Evolutionary conservation across 257 asterid genomes (phyloP), one percentile per base, ranked within the genome.

Genomic region (Anisodus acutangulus): DNA sequence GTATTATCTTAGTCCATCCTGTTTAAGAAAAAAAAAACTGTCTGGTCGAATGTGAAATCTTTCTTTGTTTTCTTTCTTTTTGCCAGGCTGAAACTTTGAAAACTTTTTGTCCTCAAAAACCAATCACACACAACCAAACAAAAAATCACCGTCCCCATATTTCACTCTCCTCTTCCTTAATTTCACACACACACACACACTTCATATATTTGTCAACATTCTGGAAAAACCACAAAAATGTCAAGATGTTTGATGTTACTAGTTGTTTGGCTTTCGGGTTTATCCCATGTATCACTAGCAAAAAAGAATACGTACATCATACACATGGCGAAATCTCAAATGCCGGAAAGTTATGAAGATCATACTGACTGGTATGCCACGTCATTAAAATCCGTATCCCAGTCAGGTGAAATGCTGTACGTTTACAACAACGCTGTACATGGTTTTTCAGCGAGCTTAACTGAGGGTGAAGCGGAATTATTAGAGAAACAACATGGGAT

Each of bases 241-340:
- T 66, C 39, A 16, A n/a, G 57, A 39, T 39, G 69, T 26, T 0
- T 83, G 60, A 47, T 80, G 12, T 0, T 86, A 2, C 83, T 83
- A 19, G 2, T 86, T 15, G 2, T 74, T 1, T 43, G 58, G 31
- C 37, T 93, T 51, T 47, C 88, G 16, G 80, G 72, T 7, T 76
- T 85, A 6, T 83, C 86, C 85, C 87, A 85, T 2, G 64, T 41
- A 8, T 79, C 90, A 11, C 53, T 51, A 12, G 7, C 0, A 83
- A 70, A 69, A 70, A 87, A 83, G 86, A 87, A 69, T 4, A 93
- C 97, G 3, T 97, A 92, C 88, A 95, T 97, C 17, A 84, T 97
- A 54, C 98, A 95, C 91, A 91, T 93, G 99, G 95, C 95, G 45
- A 90, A 90, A 80, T 90, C 92, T 0, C 84, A 92, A 87, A 97